Evolutionary conservation across 371 early-diverging fungal genomes (phyloP), one percentile per base, ranked within the genome.

Genomic region (Smittium mucronatum): DNA sequence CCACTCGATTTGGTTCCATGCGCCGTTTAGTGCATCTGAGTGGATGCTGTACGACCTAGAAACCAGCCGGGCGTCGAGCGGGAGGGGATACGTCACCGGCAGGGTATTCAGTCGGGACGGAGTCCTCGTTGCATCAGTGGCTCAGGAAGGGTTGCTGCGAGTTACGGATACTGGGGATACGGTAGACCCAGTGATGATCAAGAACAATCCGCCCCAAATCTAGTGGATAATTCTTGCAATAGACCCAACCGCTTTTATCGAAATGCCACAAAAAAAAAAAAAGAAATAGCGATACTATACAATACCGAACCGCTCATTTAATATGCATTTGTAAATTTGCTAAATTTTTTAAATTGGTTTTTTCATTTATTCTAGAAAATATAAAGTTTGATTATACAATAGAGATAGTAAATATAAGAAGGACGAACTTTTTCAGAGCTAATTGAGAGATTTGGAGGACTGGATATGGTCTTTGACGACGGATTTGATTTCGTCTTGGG

Each of bases 1-100:
- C 77, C 94, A 94, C 73, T 80, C 88, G 25, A 87, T 95, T 75
- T 95, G 93, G 93, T 95, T 94, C 79, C 94, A 95, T 73, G 84
- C 84, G 67, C 86, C 89, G 0, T 89, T 89, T 76, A 79, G 89
- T 30, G 92, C 91, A 2, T 93, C 93, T 74, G 92, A 95, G 64
- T 95, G 91, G 91, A 81, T 94, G 72, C 78, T 93, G 34, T 89
- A 88, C 72, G 87, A 86, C 66, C 88, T 90, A 86, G 88, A 89
- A 73, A 86, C 87, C 67, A 84, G 90, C 17, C 83, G 89, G 11
- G 82, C 86, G 0, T 82, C 80, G 26, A 76, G 78, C 58, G 93
- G 91, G 32, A 87, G 96, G 34, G 94, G 91, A 32, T 73, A 93
- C 69, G 83, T 81, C 1, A 82, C 87, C 70, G 95, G 95, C 57